These are phyloP conservation scores for Kuraishia molischiana DNA, from an alignment of 805 yeast species.

Conservation along the genomic window DNA sequence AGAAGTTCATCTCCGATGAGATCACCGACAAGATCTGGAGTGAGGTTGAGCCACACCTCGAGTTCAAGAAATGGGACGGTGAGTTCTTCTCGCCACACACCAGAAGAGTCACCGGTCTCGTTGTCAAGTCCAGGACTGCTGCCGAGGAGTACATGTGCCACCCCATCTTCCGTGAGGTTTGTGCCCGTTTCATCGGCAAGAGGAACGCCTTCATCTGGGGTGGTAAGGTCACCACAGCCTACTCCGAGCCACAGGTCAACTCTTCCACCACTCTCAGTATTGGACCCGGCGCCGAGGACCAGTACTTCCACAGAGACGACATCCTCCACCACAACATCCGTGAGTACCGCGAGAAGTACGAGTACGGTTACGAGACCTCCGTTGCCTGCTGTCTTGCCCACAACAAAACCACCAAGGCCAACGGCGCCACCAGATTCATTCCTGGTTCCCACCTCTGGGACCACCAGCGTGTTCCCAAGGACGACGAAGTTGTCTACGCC, in stretches of 20 bases:
- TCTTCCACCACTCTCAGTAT: conserved; percentile 15
- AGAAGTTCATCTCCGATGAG: conserved; percentile 7
- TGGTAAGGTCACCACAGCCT: conserved; percentile 7
- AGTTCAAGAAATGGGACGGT: conserved; percentile 14
- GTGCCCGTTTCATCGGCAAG: conserved; percentile 3
- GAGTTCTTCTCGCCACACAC: conserved; percentile 15
- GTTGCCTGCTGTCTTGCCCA: conserved; percentile 17
- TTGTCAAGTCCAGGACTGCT: conserved; percentile 8
- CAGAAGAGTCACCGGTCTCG: conserved; percentile 9
- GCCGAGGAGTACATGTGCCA: conserved; percentile 1
- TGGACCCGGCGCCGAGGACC: conserved; percentile 19
- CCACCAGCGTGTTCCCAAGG: conserved; percentile 12
- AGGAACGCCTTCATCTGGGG: conserved; percentile 1
- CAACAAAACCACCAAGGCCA: conserved; percentile 15
- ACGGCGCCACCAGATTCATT: conserved; percentile 21
- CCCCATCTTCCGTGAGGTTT: conserved; percentile 1
- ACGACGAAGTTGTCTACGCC: conserved; percentile 13
- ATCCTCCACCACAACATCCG: conserved; percentile 18
- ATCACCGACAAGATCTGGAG: conserved; percentile 7
- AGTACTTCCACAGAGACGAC: conserved; percentile 18
- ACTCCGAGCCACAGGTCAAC: conserved; percentile 13
- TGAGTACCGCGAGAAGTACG: too few relatives aligned
- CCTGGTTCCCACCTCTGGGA: conserved; percentile 23
- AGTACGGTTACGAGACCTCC: conserved; percentile 14
- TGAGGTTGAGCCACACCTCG: conserved; percentile 10